Base-by-base conservation (phyloP, 2,329 filamentous ascomycete genomes). In the Penicillium digitatum region DNA sequence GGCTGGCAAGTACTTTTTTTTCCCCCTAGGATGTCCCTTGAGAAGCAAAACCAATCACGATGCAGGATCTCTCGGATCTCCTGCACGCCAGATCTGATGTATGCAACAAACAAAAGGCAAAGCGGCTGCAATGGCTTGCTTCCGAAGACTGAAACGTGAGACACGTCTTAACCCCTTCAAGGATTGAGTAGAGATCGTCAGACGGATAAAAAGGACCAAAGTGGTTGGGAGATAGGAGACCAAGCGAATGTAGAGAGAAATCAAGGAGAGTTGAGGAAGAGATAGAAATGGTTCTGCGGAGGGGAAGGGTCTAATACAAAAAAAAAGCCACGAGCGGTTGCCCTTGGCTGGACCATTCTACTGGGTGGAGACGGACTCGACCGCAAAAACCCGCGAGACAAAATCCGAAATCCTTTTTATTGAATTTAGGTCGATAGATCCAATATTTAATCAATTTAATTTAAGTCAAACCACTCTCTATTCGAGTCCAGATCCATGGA, bases 31-130 rank as follows among this genome's bases (percentile, higher is more conserved):
- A 32, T 54, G 51, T 51, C 52, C 52, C 52, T 55, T 45, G 52
- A 29, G 12, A 27, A 38, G 26, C 26, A 31, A n/a, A 31, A 16
- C 52, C 52, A 55, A 55, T 55, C 52, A 51, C 18, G 26, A 20
- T 12, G 9, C 39, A n/a, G n/a, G 27, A 51, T 55, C 48, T 39
- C 16, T 45, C 24, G 22, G 47, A 55, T 55, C 40, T 51, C 40
- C 52, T 55, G 47, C 52, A 57, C 51, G 49, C 49, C 42, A 55
- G 53, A 55, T 55, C 48, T 49, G 54, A 55, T 59, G 47, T 55
- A 52, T 55, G 52, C 52, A 56, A 56, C 48, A 54, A 51, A 22
- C 40, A 47, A 48, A 24, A 48, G 11, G 42, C 44, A 24, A 48
- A 14, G 42, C 44, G 52, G 48, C 48, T 45, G 38, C 35, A 44